Evolutionary conservation across 1,284 basidiomycete species (phyloP).

Genomic region (Pholiota adiposa): DNA sequence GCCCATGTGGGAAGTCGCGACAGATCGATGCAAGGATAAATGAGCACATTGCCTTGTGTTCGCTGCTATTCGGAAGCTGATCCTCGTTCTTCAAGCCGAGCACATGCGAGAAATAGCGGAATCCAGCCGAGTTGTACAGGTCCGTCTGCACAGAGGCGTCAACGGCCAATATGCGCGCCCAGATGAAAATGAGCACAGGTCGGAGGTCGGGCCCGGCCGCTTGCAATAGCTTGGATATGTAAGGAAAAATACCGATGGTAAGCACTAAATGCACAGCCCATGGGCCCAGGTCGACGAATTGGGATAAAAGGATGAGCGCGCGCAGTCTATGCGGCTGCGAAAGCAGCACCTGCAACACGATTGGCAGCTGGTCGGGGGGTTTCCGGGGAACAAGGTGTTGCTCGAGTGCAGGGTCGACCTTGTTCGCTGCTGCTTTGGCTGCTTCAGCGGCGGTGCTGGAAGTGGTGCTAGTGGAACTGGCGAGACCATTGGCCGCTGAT

Average conservation of each 20-base stretch:
- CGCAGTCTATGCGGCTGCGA: constrained; percentile 96
- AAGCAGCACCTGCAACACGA: constrained; percentile 95
- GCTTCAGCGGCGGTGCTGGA: not conserved
- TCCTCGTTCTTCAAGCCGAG: constrained; percentile 70
- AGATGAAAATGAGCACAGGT: constrained; percentile 99
- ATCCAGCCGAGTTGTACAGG: constrained; percentile 83
- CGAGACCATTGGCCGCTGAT: constrained; percentile 16
- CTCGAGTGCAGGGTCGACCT: constrained; percentile 36
- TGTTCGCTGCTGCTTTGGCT: not conserved
- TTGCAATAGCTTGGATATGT: constrained; percentile 95
- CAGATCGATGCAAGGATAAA: constrained; percentile 95
- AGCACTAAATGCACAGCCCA: constrained; percentile 98
- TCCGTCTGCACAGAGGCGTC: constrained; percentile 94
- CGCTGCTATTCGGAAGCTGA: constrained; percentile 87
- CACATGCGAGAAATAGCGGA: constrained; percentile 88
- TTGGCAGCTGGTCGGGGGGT: constrained; percentile 95
- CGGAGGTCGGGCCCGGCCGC: constrained; percentile 94
- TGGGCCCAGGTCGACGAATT: constrained; percentile 97
- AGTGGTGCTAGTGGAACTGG: constrained; percentile 11
- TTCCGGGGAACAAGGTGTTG: constrained; percentile 80
- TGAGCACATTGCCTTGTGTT: constrained; percentile 99
- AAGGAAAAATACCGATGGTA: constrained; percentile 99
- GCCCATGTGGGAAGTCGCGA: constrained; percentile 86
- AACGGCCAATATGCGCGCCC: constrained; percentile 96
- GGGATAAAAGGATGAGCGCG: constrained; percentile 94